A percentile compares a stretch with the other conserved stretches of the same genome.
Evolutionary conservation across 2,329 filamentous ascomycete species (phyloP).

Genomic region (Xylaria arbuscula): DNA sequence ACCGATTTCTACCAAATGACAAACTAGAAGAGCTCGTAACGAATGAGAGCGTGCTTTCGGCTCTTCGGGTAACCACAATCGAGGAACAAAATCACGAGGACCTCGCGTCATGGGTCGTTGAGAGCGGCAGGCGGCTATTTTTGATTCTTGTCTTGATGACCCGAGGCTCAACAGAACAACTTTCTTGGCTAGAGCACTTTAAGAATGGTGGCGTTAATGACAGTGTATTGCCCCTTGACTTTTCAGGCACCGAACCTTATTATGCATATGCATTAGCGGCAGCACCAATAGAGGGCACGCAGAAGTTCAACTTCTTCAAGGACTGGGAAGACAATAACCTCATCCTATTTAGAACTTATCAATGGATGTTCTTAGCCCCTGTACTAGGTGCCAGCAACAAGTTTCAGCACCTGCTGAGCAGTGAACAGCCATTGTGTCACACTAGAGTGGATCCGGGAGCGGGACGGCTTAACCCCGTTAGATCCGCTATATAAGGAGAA

Average conservation of each 20-base stretch:
- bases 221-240: slow-evolving; percentile 20
- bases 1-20: slow-evolving; percentile 23
- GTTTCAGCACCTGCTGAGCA: slow-evolving; percentile 13
- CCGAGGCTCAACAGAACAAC: slow-evolving; percentile 2
- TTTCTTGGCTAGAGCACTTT: slow-evolving; percentile 6
- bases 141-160: slow-evolving; percentile 27
- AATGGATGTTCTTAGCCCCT: slow-evolving; percentile 25
- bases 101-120: slow-evolving; percentile 25
- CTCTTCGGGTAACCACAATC: slow-evolving; percentile 22
- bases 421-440: slow-evolving; percentile 20
- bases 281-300: neutral
- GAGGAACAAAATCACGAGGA: slow-evolving; percentile 12
- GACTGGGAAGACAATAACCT: slow-evolving; percentile 22
- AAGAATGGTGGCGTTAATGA: slow-evolving; percentile 24
- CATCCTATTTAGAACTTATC: slow-evolving; percentile 3
- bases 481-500: no score
- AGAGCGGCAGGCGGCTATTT: slow-evolving; percentile 25
- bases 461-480: no score
- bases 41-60: slow-evolving; percentile 15
- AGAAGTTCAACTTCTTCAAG: slow-evolving; percentile 15
- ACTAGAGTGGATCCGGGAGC: no score
- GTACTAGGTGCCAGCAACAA: slow-evolving; percentile 15
- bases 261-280: slow-evolving; percentile 17
- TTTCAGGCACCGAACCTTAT: neutral
- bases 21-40: slow-evolving; percentile 27